A percentile compares a stretch with the other conserved stretches of the same genome.
Evolutionary conservation across 176 grass and related monocot genomes (phyloP).

Genomic region (Microstegium vimineum): DNA sequence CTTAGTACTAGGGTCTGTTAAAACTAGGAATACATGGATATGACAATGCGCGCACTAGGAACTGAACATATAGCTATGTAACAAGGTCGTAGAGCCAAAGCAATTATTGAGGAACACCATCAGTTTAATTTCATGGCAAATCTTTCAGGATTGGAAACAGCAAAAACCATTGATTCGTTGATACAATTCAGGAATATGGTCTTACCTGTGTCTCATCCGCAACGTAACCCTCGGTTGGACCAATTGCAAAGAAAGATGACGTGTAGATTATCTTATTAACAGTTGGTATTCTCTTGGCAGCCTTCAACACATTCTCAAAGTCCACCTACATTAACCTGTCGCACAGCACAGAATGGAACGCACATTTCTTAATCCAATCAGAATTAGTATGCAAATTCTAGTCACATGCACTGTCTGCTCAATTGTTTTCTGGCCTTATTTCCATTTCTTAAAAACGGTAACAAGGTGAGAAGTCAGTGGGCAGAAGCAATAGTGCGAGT

Average conservation of each 20-base stretch:
- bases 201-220: slow-evolving; percentile 84
- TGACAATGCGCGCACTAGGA: background rate
- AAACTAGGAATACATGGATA: background rate
- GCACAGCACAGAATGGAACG: background rate
- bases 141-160: background rate
- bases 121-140: background rate
- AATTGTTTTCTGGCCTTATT: background rate
- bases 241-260: slow-evolving; percentile 79
- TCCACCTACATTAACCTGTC: slow-evolving; percentile 86
- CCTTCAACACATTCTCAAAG: slow-evolving; percentile 76
- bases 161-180: background rate
- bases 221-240: slow-evolving; percentile 71
- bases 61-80: no score
- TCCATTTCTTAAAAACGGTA: background rate
- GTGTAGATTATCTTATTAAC: slow-evolving; percentile 86
- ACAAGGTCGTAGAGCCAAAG: background rate
- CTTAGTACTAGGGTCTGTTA: background rate
- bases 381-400: background rate
- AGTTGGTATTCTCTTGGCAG: slow-evolving; percentile 49
- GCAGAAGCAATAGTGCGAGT: background rate
- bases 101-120: background rate
- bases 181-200: background rate
- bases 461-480: background rate
- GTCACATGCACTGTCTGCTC: background rate
- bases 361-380: background rate